phyloP scores from a whole-genome alignment of 805 yeast species.

The Candida michaelii region DNA sequence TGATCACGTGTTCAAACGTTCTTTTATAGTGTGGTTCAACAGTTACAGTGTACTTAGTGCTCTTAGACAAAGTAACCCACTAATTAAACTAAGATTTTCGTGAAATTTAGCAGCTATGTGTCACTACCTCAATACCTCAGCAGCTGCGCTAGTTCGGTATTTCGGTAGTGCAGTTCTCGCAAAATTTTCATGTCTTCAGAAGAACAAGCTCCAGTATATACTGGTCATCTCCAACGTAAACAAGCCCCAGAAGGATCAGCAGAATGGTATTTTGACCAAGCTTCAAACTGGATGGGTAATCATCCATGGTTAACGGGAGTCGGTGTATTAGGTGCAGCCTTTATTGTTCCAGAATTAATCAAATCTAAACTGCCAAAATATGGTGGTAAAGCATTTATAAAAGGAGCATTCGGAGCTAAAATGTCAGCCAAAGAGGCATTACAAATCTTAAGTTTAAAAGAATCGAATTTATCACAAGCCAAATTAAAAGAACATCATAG shows the following conservation, averaged over 20 bases:
- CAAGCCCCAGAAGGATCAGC: conserved; percentile 45
- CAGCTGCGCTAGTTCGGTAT: too few species aligned
- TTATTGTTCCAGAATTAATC: conserved; percentile 65
- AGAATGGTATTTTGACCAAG: conserved; percentile 66
- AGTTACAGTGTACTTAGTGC: too few species aligned
- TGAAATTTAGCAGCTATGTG: too few species aligned
- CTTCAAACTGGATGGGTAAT: conserved; percentile 58
- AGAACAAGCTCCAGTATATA: conserved; percentile 19
- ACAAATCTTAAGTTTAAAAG: conserved; percentile 75
- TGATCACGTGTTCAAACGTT: too few species aligned
- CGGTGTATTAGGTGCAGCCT: conserved; percentile 65
- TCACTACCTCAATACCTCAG: background rate
- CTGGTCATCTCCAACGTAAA: conserved; percentile 42
- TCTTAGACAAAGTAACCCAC: too few species aligned
- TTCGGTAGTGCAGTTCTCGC: too few species aligned
- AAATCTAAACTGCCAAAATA: conserved; percentile 68
- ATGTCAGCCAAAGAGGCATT: conserved; percentile 89
- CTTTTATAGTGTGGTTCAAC: too few species aligned
- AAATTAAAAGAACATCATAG: conserved; percentile 79
- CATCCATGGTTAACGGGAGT: conserved; percentile 76
- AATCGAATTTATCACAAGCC: conserved; percentile 58
- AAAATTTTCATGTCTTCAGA: conserved; percentile 16
- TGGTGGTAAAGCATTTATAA: conserved; percentile 64
- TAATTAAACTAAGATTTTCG: too few species aligned
- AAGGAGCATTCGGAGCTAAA: conserved; percentile 91